Percentiles rank a stretch among this genome's conserved stretches.
These are phyloP conservation scores for Nymphaea thermarum DNA, from an alignment of 164 flowering plant species.

Conservation along the genomic window DNA sequence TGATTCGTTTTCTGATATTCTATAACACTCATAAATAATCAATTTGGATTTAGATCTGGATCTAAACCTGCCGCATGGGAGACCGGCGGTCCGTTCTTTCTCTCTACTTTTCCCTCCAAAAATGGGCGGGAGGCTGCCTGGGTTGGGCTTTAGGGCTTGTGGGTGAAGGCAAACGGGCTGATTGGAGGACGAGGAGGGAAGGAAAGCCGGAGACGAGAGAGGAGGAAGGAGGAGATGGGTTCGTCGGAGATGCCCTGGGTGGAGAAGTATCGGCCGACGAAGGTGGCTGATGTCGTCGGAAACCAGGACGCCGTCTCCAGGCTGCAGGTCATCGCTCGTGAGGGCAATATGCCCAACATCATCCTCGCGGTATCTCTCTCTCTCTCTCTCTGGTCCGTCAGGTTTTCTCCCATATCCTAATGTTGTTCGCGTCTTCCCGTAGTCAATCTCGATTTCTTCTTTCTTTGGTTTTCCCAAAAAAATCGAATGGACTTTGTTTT, in stretches of 20 bases:
- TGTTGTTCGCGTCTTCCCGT: no score
- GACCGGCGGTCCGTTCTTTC: not conserved
- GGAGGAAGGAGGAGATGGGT: not conserved
- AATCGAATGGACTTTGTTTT: not conserved
- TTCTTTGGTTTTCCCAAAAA: not conserved
- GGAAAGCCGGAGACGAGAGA: no score
- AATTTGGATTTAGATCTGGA: not conserved
- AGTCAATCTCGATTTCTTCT: not conserved
- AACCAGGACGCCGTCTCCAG: slow-evolving; percentile 68
- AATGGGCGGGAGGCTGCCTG: not conserved
- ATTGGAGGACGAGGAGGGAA: no score
- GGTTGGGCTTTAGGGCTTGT: not conserved
- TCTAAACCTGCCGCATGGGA: not conserved
- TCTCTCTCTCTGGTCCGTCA: not conserved
- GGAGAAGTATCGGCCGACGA: slow-evolving; percentile 68
- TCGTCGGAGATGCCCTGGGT: slow-evolving; percentile 58
- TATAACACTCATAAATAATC: not conserved
- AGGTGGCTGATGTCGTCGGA: slow-evolving; percentile 67
- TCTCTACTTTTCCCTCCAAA: not conserved
- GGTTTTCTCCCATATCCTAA: no score
- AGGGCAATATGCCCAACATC: slow-evolving; percentile 96
- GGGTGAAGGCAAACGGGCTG: not conserved
- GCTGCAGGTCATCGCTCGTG: slow-evolving; percentile 71
- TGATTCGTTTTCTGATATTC: no score
- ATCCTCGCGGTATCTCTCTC: slow-evolving; percentile 41